Evolutionary conservation across 306 rosid genomes (phyloP).

Genomic region (Abrus precatorius): DNA sequence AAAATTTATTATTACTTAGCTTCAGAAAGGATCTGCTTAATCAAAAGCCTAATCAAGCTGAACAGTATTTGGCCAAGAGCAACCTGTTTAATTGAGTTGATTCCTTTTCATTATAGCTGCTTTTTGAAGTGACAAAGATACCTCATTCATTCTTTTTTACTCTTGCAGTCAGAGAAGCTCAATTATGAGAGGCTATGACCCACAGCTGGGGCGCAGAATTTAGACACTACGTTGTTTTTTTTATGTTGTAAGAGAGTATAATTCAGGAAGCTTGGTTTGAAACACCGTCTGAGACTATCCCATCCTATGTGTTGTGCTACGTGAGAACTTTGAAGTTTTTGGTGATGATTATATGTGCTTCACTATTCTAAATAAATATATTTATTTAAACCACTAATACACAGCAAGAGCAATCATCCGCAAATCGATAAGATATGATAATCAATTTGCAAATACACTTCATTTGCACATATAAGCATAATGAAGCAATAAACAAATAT

Average conservation of each 20-base stretch:
- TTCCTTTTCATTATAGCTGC: slow-evolving; percentile 24
- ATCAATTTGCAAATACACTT: slow-evolving; percentile 37
- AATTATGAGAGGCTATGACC: slow-evolving; percentile 83
- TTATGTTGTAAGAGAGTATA: slow-evolving; percentile 7
- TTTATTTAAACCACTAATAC: slow-evolving; percentile 17
- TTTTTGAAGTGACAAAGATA: slow-evolving; percentile 21
- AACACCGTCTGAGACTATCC: slow-evolving; percentile 21
- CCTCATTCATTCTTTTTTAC: slow-evolving; percentile 7
- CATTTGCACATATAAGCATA: slow-evolving; percentile 32
- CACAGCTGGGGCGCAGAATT: slow-evolving; percentile 14
- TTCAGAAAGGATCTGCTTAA: background rate
- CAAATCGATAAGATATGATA: slow-evolving; percentile 18
- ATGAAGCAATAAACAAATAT: slow-evolving; percentile 20
- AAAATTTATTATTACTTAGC: background rate
- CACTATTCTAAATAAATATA: background rate
- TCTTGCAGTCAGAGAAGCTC: slow-evolving; percentile 92
- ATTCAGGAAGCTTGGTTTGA: slow-evolving; percentile 28
- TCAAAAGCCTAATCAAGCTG: slow-evolving; percentile 6
- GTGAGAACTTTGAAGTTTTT: slow-evolving; percentile 21
- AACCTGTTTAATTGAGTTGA: background rate
- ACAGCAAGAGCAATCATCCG: slow-evolving; percentile 25
- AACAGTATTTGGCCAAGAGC: slow-evolving; percentile 5
- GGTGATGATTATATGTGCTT: slow-evolving; percentile 30
- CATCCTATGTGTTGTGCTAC: background rate
- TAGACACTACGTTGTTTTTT: background rate